Evolutionary conservation across 345 rosid genomes (phyloP).

Genomic region (Mangifera indica): DNA sequence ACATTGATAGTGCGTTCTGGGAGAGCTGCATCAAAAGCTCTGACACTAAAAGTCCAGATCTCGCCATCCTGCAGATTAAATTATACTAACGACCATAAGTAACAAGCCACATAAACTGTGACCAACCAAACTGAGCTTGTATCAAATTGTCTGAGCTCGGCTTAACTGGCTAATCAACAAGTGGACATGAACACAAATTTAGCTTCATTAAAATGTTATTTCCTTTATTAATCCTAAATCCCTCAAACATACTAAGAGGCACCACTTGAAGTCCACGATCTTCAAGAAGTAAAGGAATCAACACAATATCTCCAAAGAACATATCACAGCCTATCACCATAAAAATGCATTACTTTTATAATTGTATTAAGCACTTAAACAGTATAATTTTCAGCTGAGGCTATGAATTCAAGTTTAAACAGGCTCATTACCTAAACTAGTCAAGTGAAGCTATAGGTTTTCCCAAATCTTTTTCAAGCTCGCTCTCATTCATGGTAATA

Average conservation of each 20-base stretch:
- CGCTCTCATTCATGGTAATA: background rate
- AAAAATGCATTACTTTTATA: background rate
- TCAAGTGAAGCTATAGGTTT: background rate
- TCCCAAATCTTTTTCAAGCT: background rate
- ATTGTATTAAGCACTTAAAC: background rate
- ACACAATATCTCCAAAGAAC: background rate
- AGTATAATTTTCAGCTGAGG: background rate
- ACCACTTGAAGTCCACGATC: background rate
- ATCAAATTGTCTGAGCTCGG: background rate
- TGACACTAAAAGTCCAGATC: conserved; percentile 63
- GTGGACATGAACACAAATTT: no score
- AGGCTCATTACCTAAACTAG: background rate
- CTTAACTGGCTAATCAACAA: no score
- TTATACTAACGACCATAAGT: background rate
- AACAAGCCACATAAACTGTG: background rate
- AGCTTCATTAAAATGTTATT: background rate
- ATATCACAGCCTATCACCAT: background rate
- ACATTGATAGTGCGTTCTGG: conserved; percentile 57
- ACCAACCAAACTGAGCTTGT: background rate
- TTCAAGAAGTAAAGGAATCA: background rate
- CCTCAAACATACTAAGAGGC: background rate
- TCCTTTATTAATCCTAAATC: background rate
- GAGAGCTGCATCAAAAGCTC: conserved; percentile 44
- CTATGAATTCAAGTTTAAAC: background rate
- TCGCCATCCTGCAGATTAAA: conserved; percentile 52